Base-by-base conservation (phyloP, 2,329 filamentous ascomycete species). In the Triangularia setosa region DNA sequence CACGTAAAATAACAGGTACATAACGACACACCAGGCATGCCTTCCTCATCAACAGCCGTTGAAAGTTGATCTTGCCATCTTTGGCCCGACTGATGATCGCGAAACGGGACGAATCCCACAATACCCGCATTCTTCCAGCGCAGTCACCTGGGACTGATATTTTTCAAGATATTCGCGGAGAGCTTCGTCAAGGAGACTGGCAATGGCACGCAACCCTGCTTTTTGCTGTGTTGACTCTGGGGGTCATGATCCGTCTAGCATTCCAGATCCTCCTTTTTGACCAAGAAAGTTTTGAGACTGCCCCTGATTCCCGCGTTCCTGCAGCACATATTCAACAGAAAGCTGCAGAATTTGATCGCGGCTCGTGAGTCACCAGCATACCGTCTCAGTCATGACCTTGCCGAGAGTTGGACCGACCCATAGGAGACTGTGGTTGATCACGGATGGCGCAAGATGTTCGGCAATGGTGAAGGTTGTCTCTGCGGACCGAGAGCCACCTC, bases 401-500 rank as follows among this genome's bases (percentile, higher is more conserved):
- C 58, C 65, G 65, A 67, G 61, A 67, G 58, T 65, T 53, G 8
- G 58, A 28, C 65, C 65, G 65, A 65, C 21, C 27, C 63, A 64
- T 65, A 53, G 54, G 53, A 67, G 18, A 11, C n/a, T 48, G 7
- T 48, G 11, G 35, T 40, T 21, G n/a, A 35, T 23, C 18, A 18
- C 4, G 28, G 27, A 44, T 58, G 25, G 25, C 9, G n/a, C 25
- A 58, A 33, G 16, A 21, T 28, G 35, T 53, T 12, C 48, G 18
- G 48, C 48, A 53, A 33, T 6, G 44, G 4, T 24, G 48, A 23
- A 16, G 16, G 21, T 55, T 23, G 25, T 25, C 14, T 55, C 52
- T 55, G 23, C 21, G 25, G 52, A 27, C 52, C 24, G 23, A 9
- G 8, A 24, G 7, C 24, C 21, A 55, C 14, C 52, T 24, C 12